phyloP scores from a whole-genome alignment of 176 grass and related monocot species.

The Coix lacrymajobi region DNA sequence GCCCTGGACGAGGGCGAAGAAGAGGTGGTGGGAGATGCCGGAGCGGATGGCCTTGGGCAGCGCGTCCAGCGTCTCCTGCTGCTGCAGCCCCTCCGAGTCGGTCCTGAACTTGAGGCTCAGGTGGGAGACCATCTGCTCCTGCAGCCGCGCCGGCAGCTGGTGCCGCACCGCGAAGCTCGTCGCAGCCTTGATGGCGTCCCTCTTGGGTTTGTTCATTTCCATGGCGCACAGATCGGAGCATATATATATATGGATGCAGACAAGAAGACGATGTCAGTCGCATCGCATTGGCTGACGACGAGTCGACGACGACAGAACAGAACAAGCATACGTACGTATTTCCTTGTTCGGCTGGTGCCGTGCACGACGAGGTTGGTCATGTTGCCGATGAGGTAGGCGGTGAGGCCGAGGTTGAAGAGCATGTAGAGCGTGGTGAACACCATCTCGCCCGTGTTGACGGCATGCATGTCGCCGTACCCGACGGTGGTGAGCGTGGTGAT shows the following conservation, averaged over 20 bases:
- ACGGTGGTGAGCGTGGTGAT: conserved; percentile 84
- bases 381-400: conserved; percentile 96
- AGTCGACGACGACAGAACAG: too few species aligned
- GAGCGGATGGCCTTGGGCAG: conserved; percentile 84
- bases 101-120: conserved; percentile 86
- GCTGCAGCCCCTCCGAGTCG: conserved; percentile 71
- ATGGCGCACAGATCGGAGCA: too few species aligned
- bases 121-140: conserved; percentile 88
- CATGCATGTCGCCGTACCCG: conserved; percentile 87
- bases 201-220: not conserved
- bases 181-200: conserved; percentile 70
- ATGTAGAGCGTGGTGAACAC: conserved; percentile 76
- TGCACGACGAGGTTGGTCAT: conserved; percentile 97
- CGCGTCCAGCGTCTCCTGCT: conserved; percentile 63
- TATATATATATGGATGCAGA: too few species aligned
- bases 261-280: too few species aligned
- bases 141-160: conserved; percentile 51
- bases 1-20: conserved; percentile 61
- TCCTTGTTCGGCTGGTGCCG: conserved; percentile 68
- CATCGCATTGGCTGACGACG: too few species aligned
- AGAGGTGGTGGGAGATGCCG: conserved; percentile 80
- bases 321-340: conserved; percentile 29
- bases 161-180: conserved; percentile 65
- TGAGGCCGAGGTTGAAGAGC: conserved; percentile 91
- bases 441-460: conserved; percentile 80